Base-by-base conservation (phyloP, 371 early-diverging fungal species). In the Coemansia sp. region DNA sequence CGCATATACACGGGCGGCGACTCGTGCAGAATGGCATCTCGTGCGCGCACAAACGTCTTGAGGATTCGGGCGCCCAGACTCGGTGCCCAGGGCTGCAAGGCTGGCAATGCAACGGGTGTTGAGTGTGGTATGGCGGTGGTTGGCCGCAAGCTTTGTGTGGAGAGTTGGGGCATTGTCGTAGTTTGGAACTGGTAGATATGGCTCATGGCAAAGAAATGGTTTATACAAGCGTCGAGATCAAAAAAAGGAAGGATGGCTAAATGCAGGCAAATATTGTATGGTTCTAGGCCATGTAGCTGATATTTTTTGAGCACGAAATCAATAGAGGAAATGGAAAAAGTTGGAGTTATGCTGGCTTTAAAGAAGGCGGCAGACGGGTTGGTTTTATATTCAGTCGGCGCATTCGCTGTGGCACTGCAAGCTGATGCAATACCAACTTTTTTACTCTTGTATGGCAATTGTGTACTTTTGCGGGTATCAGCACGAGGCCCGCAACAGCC, bases 1-100 rank as follows among this genome's bases (percentile, higher is more conserved):
- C 76, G 71, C 17, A 49, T 52, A 52, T 75, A 75, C 29, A 21
- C 17, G 2, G 70, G 76, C 24, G 71, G 76, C 26, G 61, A 11
- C 3, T 58, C 52, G 15, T 53, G 39, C 17, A 52, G 44, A 19
- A 71, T 59, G 17, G 53, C 62, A 0, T 65, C 73, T n/a, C 46
- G 67, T 19, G 66, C 74, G 39, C 74, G 67, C 7, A 68, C 61
- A 7, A 75, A 26, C 8, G 71, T 67, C 41, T 67, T 52, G 48
- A 58, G 26, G 6, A 75, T 49, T 23, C 55, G 67, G 4, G 61
- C 54, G 48, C 71, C 71, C 2, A 74, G 51, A 12, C 71, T 40
- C 41, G 44, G 13, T 6, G 3, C n/a, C n/a, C 8, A 8, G 9
- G 39, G 17, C 21, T 29, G 36, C 39, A 19, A 6, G 17, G n/a